Evolutionary conservation across 768 basidiomycete genomes (phyloP).

Genomic region (Pisolithus sp.): DNA sequence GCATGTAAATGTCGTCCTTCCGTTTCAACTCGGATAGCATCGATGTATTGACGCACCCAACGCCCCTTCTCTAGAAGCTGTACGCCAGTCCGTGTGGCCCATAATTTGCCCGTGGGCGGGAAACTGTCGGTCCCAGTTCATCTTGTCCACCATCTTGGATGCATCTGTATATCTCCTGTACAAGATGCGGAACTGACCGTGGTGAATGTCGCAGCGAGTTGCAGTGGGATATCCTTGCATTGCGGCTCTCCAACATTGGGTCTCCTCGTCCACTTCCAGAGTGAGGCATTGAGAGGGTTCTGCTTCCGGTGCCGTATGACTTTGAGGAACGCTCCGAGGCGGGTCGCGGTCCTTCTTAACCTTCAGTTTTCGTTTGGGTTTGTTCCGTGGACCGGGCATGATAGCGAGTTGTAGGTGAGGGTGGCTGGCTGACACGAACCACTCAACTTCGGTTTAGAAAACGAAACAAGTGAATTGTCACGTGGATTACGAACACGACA

Average conservation of each 20-base stretch:
- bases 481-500: background rate
- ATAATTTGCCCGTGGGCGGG: slow-evolving; percentile 15
- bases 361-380: too few species aligned
- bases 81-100: slow-evolving; percentile 7
- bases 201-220: slow-evolving; percentile 20
- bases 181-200: slow-evolving; percentile 20
- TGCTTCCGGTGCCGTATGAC: background rate
- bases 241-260: slow-evolving; percentile 15
- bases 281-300: slow-evolving; percentile 10
- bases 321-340: background rate
- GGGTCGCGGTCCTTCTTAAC: too few species aligned
- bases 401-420: too few species aligned
- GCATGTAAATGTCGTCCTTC: too few species aligned
- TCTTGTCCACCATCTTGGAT: slow-evolving; percentile 17
- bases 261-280: slow-evolving; percentile 21
- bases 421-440: background rate
- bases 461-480: background rate
- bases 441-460: background rate
- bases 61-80: slow-evolving; percentile 13
- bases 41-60: slow-evolving; percentile 23
- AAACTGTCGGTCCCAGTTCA: slow-evolving; percentile 7
- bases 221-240: slow-evolving; percentile 13
- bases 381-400: too few species aligned
- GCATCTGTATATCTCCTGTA: slow-evolving; percentile 24
- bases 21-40: slow-evolving; percentile 27